Percentiles rank a stretch among this genome's conserved stretches.
Conservation (phyloP, 148 eudicot genomes). For the Fallopia convolvulus region DNA sequence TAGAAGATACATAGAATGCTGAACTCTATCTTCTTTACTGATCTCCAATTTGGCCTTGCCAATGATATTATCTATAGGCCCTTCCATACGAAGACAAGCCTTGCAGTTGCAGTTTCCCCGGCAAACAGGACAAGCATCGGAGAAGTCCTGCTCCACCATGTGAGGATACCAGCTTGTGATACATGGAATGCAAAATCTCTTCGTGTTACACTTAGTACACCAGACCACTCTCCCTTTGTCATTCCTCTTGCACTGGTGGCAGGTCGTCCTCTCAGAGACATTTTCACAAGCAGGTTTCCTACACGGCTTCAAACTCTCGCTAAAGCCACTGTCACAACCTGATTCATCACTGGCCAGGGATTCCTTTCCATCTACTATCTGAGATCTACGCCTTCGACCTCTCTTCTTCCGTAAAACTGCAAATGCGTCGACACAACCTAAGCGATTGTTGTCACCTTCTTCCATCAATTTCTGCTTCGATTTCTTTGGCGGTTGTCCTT, state of each 20-base stretch:
- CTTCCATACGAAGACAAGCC: constrained; percentile 50
- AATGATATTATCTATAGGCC: constrained; percentile 20
- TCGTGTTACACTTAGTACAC: constrained; percentile 36
- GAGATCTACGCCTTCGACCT: background rate
- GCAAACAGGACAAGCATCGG: constrained; percentile 55
- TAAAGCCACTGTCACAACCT: background rate
- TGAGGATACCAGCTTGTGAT: constrained; percentile 55
- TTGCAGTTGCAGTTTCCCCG: constrained; percentile 62
- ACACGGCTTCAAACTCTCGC: constrained; percentile 8
- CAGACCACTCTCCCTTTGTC: constrained; percentile 52
- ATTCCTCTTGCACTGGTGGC: constrained; percentile 82
- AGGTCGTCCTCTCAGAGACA: constrained; percentile 27
- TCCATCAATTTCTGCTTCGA: background rate
- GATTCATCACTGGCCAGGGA: background rate
- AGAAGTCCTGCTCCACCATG: constrained; percentile 35
- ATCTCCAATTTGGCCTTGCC: constrained; percentile 17
- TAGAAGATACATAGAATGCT: constrained; percentile 37
- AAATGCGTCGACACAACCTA: background rate
- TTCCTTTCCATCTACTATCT: background rate
- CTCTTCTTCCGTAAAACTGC: background rate
- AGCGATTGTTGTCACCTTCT: background rate
- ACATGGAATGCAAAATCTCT: constrained; percentile 54
- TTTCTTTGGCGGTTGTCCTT: background rate
- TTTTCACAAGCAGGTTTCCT: constrained; percentile 32
- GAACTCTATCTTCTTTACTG: constrained; percentile 30